Evolutionary conservation across 495 filamentous ascomycete species (phyloP), one percentile per base, ranked within the genome.

Genomic region (Podospora comata): DNA sequence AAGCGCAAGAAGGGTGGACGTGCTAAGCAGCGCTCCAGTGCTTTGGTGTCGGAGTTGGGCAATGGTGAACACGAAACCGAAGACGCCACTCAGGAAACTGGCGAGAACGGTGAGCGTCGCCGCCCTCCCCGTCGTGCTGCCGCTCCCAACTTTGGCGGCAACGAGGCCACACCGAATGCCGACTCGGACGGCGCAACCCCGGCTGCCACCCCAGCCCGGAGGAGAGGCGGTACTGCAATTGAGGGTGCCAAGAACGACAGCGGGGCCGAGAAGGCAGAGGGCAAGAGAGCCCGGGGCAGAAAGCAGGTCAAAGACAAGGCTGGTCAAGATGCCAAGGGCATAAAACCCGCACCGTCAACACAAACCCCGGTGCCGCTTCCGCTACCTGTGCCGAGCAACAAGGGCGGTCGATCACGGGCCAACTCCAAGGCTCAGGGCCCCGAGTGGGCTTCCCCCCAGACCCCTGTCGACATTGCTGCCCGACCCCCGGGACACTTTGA

Each of bases 21-120:
- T 53, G 80, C 79, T 20, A 88, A 91, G 62, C 88, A 90, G 55
- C 87, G 90, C 70, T 90, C 91, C 13, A 93, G 88, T 72, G 90
- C 89, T 7, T 78, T 96, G 64, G 91, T 93, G 67, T 88, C 89
- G 2, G 89, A 92, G 72, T 82, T 94, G 66, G 88, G 88, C n/a
- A 84, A 80, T 68, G 78, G 80, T 4, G 84, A 87, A 62, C 83
- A 85, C 67, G 85, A 86, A 64, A 76, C 71, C 32, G 86, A 88
- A 67, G 84, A 87, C 59, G 64, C 62, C 2, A 39, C 67, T n/a
- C 78, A 80, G 55, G 84, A 87, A 44, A 80, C 75, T 27, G 79
- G 83, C 28, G 84, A 85, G 73, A 79, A 81, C 70, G 78, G 83
- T 59, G 80, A 85, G 72, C 79, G 80, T 66, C 79, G 85, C 18